These are phyloP conservation scores for Neoconidiobolus thromboides DNA, from an alignment of 371 early-diverging fungal species.

Conservation along the genomic window DNA sequence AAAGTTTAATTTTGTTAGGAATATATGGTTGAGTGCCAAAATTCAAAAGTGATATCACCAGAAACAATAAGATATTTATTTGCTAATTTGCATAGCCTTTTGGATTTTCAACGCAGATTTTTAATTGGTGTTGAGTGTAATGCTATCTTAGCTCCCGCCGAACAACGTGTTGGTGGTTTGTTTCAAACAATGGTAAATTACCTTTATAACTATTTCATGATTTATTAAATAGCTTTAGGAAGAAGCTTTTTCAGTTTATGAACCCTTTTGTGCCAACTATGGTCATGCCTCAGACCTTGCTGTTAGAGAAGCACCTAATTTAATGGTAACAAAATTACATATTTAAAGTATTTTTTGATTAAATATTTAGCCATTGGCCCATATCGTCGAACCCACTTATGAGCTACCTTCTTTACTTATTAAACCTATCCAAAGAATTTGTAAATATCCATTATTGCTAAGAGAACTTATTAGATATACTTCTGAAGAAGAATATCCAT, in stretches of 20 bases:
- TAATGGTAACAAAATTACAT: slow-evolving; percentile 12
- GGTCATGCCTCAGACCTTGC: slow-evolving; percentile 49
- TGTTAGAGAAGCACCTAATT: slow-evolving; percentile 21
- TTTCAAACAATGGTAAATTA: slow-evolving; percentile 36
- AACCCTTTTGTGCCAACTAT: slow-evolving; percentile 87
- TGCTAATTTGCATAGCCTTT: slow-evolving; percentile 75
- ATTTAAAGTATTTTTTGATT: not conserved
- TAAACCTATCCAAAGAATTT: slow-evolving; percentile 92
- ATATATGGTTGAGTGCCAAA: slow-evolving; percentile 23
- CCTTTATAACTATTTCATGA: not conserved
- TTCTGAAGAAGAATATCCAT: slow-evolving; percentile 36
- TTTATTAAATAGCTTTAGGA: slow-evolving; percentile 26
- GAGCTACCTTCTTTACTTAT: slow-evolving; percentile 81
- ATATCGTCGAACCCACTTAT: slow-evolving; percentile 64
- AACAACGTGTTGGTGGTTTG: slow-evolving; percentile 71
- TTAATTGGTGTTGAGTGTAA: slow-evolving; percentile 77
- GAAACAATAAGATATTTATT: slow-evolving; percentile 66
- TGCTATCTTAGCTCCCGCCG: slow-evolving; percentile 41
- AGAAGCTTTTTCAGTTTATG: slow-evolving; percentile 78
- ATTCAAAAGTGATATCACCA: slow-evolving; percentile 11
- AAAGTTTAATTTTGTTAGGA: slow-evolving; percentile 9
- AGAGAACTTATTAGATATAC: slow-evolving; percentile 12
- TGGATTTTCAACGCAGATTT: slow-evolving; percentile 92
- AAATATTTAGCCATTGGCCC: slow-evolving; percentile 23
- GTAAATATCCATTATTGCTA: slow-evolving; percentile 86